phyloP scores from a whole-genome alignment of 108 stramenopile species.

The Parmales sp. region DNA sequence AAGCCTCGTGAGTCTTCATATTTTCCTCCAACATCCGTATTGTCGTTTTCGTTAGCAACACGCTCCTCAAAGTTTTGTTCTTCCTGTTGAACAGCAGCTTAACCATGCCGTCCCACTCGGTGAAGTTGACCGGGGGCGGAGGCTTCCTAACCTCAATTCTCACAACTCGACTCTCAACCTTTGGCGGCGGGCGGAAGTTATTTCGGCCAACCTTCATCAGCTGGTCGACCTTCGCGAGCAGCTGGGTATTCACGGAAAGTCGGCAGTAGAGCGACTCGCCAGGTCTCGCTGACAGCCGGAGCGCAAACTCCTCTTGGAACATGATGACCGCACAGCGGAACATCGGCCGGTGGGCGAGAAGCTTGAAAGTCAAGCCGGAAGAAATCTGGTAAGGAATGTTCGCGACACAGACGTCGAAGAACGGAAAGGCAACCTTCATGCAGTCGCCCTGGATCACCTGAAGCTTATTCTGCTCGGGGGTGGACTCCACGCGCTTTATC shows the following conservation, averaged over 20 bases:
- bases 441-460: constrained; percentile 92
- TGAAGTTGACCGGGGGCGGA: constrained; percentile 93
- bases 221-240: constrained; percentile 94
- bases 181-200: constrained; percentile 98
- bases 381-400: constrained; percentile 98
- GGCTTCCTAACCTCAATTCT: constrained; percentile 90
- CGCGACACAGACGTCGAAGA: constrained; percentile 95
- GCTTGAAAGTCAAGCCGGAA: constrained; percentile 86
- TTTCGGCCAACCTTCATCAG: constrained; percentile 94
- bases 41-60: constrained; percentile 63
- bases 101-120: constrained; percentile 98
- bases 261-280: constrained; percentile 93
- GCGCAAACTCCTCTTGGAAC: constrained; percentile 97
- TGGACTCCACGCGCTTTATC: constrained; percentile 89
- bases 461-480: constrained; percentile 56
- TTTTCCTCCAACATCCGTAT: constrained; percentile 83
- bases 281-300: constrained; percentile 81
- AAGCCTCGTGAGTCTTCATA: constrained; percentile 57
- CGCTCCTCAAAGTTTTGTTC: constrained; percentile 77
- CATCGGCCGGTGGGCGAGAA: constrained; percentile 83
- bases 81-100: constrained; percentile 79
- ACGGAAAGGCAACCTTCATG: constrained; percentile 86
- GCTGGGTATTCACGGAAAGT: constrained; percentile 92
- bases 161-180: constrained; percentile 77
- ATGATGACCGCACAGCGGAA: constrained; percentile 98